Base-by-base conservation (phyloP, 2,329 filamentous ascomycete species). In the Neofusicoccum sp. region DNA sequence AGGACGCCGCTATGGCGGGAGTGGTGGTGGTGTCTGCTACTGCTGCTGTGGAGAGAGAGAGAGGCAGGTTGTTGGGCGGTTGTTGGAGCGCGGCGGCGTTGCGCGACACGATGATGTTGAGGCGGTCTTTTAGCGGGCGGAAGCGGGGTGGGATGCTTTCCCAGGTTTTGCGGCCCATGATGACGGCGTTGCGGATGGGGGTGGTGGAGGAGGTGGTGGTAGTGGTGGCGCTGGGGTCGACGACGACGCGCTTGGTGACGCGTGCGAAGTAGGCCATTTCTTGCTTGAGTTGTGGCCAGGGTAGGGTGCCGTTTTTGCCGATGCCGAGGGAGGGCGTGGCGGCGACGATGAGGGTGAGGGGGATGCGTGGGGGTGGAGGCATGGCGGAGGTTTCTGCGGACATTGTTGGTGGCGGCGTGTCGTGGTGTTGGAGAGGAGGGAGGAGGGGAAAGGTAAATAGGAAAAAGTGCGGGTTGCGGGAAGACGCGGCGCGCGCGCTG, bases 81-180 rank as follows among this genome's bases (percentile, higher is more conserved):
- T 20, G 20, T 20, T 49, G 30, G 70, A 20, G 70, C 1, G 66
- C 43, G 6, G 44, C 57, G 12, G 51, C 20, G 4, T 58, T 62
- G 43, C 88, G 81, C 63, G 86, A 89, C 66, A 99, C 80, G 65
- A 98, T 85, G 41, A 97, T 85, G 74, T 96, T 98, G 54, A 92
- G 79, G 8, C 95, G 82, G 64, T 86, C 89, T 63, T 86, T 87
- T 34, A 99, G 81, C 16, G 95, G 95, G 2, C 92, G 84, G 72
- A 95, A 92, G 56, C 81, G 83, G 6, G 80, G 71, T 2, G 95
- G 93, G 63, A 99, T 93, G 65, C 87, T 91, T 57, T 96, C 91
- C 88, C 93, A 99, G 0, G 95, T 99, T 76, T 96, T 97, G 70
- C 95, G 89, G 63, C 95, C 95, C 95, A 99, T 99, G 67, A 99